Evolutionary conservation across 1,284 basidiomycete species (phyloP), one percentile per base, ranked within the genome.

Genomic region (Chiua sp.): DNA sequence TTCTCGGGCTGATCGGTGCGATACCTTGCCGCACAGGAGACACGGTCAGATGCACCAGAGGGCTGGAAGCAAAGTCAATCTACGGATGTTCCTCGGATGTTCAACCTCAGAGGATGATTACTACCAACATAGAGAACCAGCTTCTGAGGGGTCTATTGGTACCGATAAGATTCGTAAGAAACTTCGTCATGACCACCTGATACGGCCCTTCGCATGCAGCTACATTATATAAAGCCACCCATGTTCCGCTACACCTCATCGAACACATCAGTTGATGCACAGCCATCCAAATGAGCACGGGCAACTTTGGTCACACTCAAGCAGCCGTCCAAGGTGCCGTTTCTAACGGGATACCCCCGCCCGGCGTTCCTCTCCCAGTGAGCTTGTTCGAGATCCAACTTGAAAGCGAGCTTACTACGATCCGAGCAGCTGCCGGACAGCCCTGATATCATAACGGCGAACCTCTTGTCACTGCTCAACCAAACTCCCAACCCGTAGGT

Each of bases 401-500:
- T 26, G 26, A 26, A 3, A 4, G 18, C 44, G 12, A 26, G n/a
- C 46, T 67, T 20, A 65, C 49, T 22, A 32, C 30, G 44, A 55
- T 61, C 56, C 22, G 46, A 47, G 23, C 30, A 85, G 82, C 77
- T 80, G 42, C 84, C 84, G 44, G 80, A 85, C 61, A 76, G 68
- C 28, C 77, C 82, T 15, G 85, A 87, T 47, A 79, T 78, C 59
- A 82, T 89, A 65, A 89, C 87, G 0, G 76, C 77, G 35, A 88
- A 87, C 66, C 66, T 85, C 39, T 68, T 82, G 54, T 79, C 81
- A 57, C 75, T 87, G 42, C 73, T 81, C 55, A 78, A 78, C 46
- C 73, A 78, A 53, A 76, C 79, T 13, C 66, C 77, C 33, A 70
- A 86, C 60, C 74, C 74, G 80, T 82, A 61, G 55, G 80, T 69